Evolutionary conservation across 352 stramenopile genomes (phyloP).

Genomic region (Phytophthora foliorum): DNA sequence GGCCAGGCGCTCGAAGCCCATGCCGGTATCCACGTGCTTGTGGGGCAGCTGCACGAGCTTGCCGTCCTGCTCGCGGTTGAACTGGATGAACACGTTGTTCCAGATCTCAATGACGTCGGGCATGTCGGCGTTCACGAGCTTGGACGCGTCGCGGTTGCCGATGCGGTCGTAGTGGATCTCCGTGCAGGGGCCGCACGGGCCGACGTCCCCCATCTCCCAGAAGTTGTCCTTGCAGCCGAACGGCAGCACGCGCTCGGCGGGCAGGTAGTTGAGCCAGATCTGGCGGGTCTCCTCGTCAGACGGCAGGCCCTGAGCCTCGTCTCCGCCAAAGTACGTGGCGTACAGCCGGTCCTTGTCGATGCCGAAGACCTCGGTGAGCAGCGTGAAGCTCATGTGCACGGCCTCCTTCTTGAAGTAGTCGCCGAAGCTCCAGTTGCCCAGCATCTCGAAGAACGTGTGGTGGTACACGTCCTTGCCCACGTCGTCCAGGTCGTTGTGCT

Average conservation of each 20-base stretch:
- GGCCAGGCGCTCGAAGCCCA: constrained; percentile 97
- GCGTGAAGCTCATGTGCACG: constrained; percentile 97
- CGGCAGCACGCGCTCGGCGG: constrained; percentile 91
- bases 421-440: constrained; percentile 99
- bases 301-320: constrained; percentile 83
- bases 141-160: constrained; percentile 91
- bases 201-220: constrained; percentile 99
- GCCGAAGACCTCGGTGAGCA: constrained; percentile 97
- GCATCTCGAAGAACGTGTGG: constrained; percentile 99
- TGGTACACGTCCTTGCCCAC: constrained; percentile 99
- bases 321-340: constrained; percentile 98
- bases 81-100: constrained; percentile 99
- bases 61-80: constrained; percentile 95
- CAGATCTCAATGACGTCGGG: constrained; percentile 99
- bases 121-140: constrained; percentile 98
- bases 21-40: constrained; percentile 99
- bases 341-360: constrained; percentile 96
- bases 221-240: constrained; percentile 99
- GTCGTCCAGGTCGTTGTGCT: constrained; percentile 99
- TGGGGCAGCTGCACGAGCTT: constrained; percentile 92
- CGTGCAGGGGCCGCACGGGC: constrained; percentile 98
- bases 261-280: constrained; percentile 92
- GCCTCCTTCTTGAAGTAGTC: constrained; percentile 99
- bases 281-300: constrained; percentile 95
- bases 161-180: constrained; percentile 99